Conservation (phyloP, 805 yeast genomes). For the Candida michaelii region DNA sequence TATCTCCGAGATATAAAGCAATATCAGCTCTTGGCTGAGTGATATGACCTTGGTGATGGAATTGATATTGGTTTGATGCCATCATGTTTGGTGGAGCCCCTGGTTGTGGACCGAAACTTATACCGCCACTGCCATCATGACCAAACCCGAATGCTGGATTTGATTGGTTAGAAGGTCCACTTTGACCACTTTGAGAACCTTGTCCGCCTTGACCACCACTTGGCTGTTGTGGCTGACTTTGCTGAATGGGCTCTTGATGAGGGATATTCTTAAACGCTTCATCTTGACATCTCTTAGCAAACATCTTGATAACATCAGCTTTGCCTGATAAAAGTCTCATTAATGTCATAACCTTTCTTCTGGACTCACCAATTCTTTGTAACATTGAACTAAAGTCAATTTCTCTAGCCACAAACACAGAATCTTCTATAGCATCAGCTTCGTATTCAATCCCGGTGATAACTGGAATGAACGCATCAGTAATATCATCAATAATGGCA, state of each 20-base stretch:
- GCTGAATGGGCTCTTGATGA: background rate
- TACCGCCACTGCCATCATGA: conserved; percentile 24
- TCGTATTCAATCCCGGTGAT: conserved; percentile 75
- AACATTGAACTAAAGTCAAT: conserved; percentile 76
- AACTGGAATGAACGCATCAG: conserved; percentile 82
- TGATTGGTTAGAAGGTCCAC: conserved; percentile 6
- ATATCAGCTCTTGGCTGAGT: conserved; percentile 83
- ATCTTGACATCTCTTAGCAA: conserved; percentile 92
- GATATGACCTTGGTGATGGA: conserved; percentile 18
- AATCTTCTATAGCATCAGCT: conserved; percentile 80
- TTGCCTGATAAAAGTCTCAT: conserved; percentile 88
- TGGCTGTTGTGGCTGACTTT: background rate
- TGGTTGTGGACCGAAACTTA: conserved; percentile 36
- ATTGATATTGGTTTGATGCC: conserved; percentile 19
- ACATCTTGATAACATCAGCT: conserved; percentile 95
- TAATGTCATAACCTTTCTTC: conserved; percentile 89
- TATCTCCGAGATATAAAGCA: conserved; percentile 90
- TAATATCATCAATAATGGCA: conserved; percentile 79
- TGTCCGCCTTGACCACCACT: too few species aligned
- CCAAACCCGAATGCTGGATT: conserved; percentile 14
- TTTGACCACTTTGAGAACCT: too few species aligned
- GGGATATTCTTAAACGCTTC: conserved; percentile 32
- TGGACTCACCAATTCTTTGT: conserved; percentile 79
- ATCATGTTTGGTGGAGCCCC: conserved; percentile 29
- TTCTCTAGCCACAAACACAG: conserved; percentile 78